Base-by-base conservation (phyloP, 2,329 filamentous ascomycete species). In the Colletotrichum sp. region DNA sequence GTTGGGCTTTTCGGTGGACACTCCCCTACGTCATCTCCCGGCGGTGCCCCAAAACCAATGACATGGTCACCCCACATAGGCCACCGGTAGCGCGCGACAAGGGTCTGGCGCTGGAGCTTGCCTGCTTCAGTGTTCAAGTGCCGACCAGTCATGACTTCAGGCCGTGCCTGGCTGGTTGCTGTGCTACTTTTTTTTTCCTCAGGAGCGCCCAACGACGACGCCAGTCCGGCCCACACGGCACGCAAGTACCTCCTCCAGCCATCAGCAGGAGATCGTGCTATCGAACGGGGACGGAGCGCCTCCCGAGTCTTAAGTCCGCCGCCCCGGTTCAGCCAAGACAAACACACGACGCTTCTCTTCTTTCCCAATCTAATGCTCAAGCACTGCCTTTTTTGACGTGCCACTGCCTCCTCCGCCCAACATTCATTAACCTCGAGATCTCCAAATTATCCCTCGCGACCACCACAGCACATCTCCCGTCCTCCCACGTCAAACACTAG, bases 41-140 rank as follows among this genome's bases (percentile, higher is more conserved):
- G 56, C 34, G 48, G 48, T 30, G 60, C 58, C 48, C 70, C 64
- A 28, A 73, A 58, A 60, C 34, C 70, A n/a, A 75, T 73, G 73
- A 75, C 73, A 75, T 69, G 70, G 24, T 69, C 52, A 61, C 73
- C 73, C 73, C 73, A 75, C 73, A 75, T 73, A 48, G 43, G n/a
- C 43, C n/a, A n/a, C 9, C 18, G 43, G 43, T 48, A 43, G 70
- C 64, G 70, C 26, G 66, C 68, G 21, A 70, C 68, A 34, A 34
- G 36, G 68, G 43, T 52, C 34, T 30, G 60, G 21, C 34, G 32
- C 38, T 28, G 58, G 36, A 64, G 68, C 58, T 30, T 32, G 26
- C 32, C 38, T 43, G 38, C 62, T n/a, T 18, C n/a, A n/a, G n/a
- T n/a, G n/a, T n/a, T n/a, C 64, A 75, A 73, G 73, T 75, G 73